Conservation (phyloP, 2,329 filamentous ascomycete species). For the Ceratocystis albifundus region DNA sequence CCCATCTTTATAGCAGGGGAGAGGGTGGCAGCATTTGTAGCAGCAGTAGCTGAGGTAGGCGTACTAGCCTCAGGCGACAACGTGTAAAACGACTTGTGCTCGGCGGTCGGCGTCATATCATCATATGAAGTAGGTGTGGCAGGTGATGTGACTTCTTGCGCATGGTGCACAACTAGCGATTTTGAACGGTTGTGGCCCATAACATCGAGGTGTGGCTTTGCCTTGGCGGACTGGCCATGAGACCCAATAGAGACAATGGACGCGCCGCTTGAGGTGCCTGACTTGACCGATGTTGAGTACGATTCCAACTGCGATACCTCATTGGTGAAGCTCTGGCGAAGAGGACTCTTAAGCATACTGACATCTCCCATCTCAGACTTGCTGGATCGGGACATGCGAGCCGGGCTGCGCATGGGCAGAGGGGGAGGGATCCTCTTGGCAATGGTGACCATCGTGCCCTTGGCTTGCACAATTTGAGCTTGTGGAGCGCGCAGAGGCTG, state of each 20-base stretch:
- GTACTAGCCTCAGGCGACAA: constrained; percentile 16
- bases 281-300: background rate
- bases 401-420: constrained; percentile 65
- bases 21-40: background rate
- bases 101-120: constrained; percentile 16
- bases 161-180: constrained; percentile 17
- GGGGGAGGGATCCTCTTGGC: constrained; percentile 68
- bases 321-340: constrained; percentile 37
- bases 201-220: constrained; percentile 6
- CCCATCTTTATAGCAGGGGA: constrained; percentile 5
- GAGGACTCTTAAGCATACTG: constrained; percentile 38
- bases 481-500: constrained; percentile 45
- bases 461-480: constrained; percentile 54
- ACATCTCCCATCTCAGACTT: constrained; percentile 53
- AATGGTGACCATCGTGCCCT: constrained; percentile 74
- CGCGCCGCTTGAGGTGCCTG: constrained; percentile 14
- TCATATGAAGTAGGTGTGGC: constrained; percentile 14
- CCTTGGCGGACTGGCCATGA: constrained; percentile 13
- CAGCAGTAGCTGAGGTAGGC: constrained; percentile 2
- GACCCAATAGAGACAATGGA: constrained; percentile 19
- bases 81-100: constrained; percentile 13
- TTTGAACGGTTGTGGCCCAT: constrained; percentile 1
- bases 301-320: constrained; percentile 13
- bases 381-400: constrained; percentile 44
- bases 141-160: constrained; percentile 14